Evolutionary conservation across 345 rosid genomes (phyloP), one percentile per base, ranked within the genome.

Genomic region (Rhodamnia rubescens): DNA sequence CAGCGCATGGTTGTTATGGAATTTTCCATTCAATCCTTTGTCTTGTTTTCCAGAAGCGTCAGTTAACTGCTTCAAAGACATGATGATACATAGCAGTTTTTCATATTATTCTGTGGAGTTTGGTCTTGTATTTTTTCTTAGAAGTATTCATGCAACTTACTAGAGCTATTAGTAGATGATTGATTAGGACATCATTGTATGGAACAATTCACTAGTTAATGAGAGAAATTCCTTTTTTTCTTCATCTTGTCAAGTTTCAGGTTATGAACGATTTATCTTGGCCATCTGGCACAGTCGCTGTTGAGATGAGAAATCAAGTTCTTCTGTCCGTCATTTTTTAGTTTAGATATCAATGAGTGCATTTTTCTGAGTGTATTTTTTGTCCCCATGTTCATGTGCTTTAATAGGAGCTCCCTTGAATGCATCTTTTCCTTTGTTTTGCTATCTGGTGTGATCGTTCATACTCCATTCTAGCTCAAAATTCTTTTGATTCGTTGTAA

Each of bases 401-500:
- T 69, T 69, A 69, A 21, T 69, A 32, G 47, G 47, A 69, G 47
- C 47, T 36, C 47, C 18, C 21, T 12, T 20, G 61, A 49, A 27
- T 49, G 74, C 44, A 16, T 11, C 26, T 56, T 13, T 52, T 49
- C 52, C 44, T 51, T 47, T 64, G 74, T 84, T 58, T 57, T 18
- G 26, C 40, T 8, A 16, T 51, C 52, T 56, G 50, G 36, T 64
- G 81, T 84, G 13, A 84, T 24, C n/a, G 24, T 57, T 8, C 22
- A 40, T 26, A 22, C 42, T 32, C 27, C 36, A 14, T 84, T 29
- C 11, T 47, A 49, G 61, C n/a, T 74, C 87, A 69, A 82, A 84
- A 83, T 82, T 54, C 55, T 2, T 83, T 86, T 85, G 83, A 74
- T 24, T 74, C 52, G 86, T 88, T 16, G 89, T 84, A 83, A 89